These are phyloP conservation scores for Ophiostoma ips DNA, from an alignment of 2,329 filamentous ascomycete genomes.

Conservation along the genomic window DNA sequence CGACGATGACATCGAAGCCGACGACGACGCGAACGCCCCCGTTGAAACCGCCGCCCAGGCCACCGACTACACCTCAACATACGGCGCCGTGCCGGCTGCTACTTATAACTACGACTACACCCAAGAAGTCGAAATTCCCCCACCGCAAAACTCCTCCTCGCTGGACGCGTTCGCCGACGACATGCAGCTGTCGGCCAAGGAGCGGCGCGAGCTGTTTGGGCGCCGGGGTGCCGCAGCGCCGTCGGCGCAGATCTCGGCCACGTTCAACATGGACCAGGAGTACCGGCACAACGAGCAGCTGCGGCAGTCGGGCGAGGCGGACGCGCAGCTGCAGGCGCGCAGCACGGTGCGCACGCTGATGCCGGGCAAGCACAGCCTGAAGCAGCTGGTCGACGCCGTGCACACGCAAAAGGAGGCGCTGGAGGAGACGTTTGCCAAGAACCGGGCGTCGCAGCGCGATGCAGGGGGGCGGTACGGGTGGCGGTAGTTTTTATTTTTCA, in stretches of 20 bases:
- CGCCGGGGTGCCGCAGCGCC: constrained; percentile 33
- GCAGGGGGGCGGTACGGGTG: constrained; percentile 76
- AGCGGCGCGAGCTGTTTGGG: constrained; percentile 75
- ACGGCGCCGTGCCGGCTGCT: neutral
- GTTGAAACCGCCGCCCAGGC: too few species aligned
- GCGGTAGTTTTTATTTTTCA: constrained; percentile 31
- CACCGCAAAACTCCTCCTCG: constrained; percentile 23
- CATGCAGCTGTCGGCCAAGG: constrained; percentile 63
- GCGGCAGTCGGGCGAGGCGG: constrained; percentile 52
- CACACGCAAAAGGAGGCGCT: constrained; percentile 72
- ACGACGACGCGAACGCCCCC: neutral
- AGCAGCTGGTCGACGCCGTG: constrained; percentile 74
- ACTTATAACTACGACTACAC: neutral
- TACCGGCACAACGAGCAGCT: constrained; percentile 74
- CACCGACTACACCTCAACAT: neutral
- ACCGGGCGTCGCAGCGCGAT: constrained; percentile 66
- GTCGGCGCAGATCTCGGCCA: constrained; percentile 54
- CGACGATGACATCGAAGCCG: neutral
- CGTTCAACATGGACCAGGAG: constrained; percentile 80
- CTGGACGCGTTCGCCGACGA: constrained; percentile 60
- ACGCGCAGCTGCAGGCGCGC: constrained; percentile 60
- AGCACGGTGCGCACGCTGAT: constrained; percentile 73
- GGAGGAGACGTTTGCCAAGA: constrained; percentile 76
- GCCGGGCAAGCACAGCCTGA: constrained; percentile 78
- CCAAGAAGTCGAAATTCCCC: constrained; percentile 15